Conservation (phyloP, 129 eudicot genomes). For the Sambucus nigra region DNA sequence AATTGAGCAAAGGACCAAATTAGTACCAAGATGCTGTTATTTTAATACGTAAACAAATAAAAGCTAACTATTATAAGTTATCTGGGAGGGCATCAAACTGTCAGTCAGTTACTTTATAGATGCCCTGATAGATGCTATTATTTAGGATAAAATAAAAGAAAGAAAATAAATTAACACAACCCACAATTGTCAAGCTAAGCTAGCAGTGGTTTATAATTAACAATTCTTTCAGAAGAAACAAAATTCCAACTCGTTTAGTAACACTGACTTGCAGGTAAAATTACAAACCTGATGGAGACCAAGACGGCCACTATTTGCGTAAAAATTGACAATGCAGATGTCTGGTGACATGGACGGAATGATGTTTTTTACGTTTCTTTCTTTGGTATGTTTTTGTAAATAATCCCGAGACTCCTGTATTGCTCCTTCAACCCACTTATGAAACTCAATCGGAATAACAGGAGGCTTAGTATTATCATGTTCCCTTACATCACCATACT, state of each 20-base stretch:
- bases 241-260: no score
- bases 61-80: no score
- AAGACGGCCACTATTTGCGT: conserved; percentile 52
- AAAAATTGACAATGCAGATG: conserved; percentile 73
- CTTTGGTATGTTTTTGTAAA: conserved; percentile 13
- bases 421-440: conserved; percentile 42
- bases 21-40: no score
- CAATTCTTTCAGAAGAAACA: background rate
- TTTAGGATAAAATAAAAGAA: no score
- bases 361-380: conserved; percentile 18
- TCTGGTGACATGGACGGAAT: conserved; percentile 56
- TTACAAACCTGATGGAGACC: conserved; percentile 81
- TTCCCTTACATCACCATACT: conserved; percentile 31
- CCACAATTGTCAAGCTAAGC: background rate
- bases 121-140: no score
- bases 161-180: no score
- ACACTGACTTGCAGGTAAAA: background rate
- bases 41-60: no score
- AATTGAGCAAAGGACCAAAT: no score
- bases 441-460: conserved; percentile 44
- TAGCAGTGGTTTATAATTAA: no score
- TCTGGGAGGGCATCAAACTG: no score
- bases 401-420: conserved; percentile 32
- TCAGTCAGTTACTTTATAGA: no score
- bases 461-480: conserved; percentile 64